These are phyloP conservation scores for Camelina neglecta DNA, from an alignment of 345 rosid genomes.

Conservation along the genomic window DNA sequence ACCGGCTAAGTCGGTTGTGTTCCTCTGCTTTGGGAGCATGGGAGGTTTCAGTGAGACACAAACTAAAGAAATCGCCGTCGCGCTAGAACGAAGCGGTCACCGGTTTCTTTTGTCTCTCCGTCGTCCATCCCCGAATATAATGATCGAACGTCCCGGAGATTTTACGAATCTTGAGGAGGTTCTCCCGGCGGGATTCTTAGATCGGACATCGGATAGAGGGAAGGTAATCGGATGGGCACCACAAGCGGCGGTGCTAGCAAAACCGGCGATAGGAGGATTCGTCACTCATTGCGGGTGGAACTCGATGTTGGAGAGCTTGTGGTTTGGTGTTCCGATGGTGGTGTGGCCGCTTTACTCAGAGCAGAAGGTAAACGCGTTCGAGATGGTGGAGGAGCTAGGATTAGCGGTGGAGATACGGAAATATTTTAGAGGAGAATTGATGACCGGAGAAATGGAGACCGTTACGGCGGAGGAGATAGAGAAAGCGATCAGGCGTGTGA, in stretches of 20 bases:
- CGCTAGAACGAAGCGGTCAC: conserved; percentile 50
- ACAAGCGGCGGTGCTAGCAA: conserved; percentile 52
- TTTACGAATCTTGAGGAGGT: conserved; percentile 32
- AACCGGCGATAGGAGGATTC: conserved; percentile 55
- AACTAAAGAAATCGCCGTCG: conserved; percentile 53
- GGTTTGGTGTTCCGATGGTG: conserved; percentile 62
- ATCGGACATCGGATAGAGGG: conserved; percentile 50
- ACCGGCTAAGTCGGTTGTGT: conserved; percentile 56
- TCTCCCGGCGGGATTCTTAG: conserved; percentile 53
- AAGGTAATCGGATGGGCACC: conserved; percentile 67
- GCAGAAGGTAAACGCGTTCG: conserved; percentile 66
- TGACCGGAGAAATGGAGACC: conserved; percentile 25
- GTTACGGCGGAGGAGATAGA: conserved; percentile 49
- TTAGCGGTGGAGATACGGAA: conserved; percentile 51
- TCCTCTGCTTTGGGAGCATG: conserved; percentile 69
- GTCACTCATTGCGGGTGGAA: conserved; percentile 80
- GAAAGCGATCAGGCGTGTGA: conserved; percentile 46
- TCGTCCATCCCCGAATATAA: conserved; percentile 17
- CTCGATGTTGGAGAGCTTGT: conserved; percentile 60
- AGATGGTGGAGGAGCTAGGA: conserved; percentile 52
- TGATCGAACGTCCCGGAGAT: conserved; percentile 24
- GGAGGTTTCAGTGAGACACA: conserved; percentile 61
- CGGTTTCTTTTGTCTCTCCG: conserved; percentile 69
- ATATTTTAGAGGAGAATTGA: conserved; percentile 30
- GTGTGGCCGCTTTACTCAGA: conserved; percentile 59